phyloP scores from a whole-genome alignment of 495 filamentous ascomycete species.

The Tetracladium marchalianum region DNA sequence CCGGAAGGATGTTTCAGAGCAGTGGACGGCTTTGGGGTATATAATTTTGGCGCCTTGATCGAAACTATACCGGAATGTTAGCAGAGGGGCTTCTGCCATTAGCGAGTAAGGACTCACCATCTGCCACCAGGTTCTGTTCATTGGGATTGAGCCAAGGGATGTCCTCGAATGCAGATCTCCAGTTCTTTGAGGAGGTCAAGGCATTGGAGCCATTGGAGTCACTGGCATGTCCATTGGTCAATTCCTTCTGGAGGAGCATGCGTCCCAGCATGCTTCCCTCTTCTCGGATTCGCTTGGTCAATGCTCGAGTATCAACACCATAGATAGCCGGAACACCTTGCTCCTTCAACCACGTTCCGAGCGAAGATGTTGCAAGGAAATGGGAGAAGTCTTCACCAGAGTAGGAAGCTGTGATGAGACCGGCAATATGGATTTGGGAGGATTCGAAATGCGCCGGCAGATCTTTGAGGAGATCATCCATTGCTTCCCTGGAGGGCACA shows the following conservation, averaged over 20 bases:
- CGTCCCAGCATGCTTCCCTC: constrained; percentile 95
- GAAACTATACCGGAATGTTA: constrained; percentile 55
- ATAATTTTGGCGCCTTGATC: constrained; percentile 70
- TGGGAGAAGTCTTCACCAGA: constrained; percentile 92
- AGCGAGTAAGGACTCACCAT: constrained; percentile 56
- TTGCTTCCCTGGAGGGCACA: constrained; percentile 73
- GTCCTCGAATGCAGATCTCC: constrained; percentile 61
- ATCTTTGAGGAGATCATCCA: constrained; percentile 70
- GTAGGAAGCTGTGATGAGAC: constrained; percentile 81
- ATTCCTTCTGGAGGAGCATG: constrained; percentile 63
- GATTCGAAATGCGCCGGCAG: constrained; percentile 90
- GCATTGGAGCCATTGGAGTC: constrained; percentile 22
- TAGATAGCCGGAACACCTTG: constrained; percentile 93
- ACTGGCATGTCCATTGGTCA: constrained; percentile 37
- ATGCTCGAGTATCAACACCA: constrained; percentile 84
- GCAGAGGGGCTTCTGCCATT: constrained; percentile 8
- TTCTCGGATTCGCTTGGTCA: constrained; percentile 88
- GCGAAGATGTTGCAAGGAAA: constrained; percentile 76
- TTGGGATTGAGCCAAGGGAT: constrained; percentile 90
- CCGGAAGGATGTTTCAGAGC: constrained; percentile 80
- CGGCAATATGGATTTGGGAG: constrained; percentile 82
- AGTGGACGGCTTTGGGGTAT: constrained; percentile 52
- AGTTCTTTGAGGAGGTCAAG: constrained; percentile 33
- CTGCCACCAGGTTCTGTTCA: constrained; percentile 77
- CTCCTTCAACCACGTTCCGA: constrained; percentile 92